A percentile compares a stretch with the other conserved stretches of the same genome.
These are phyloP conservation scores for Lentinula novae-zelandiae DNA, from an alignment of 1,284 basidiomycete species.

Conservation along the genomic window DNA sequence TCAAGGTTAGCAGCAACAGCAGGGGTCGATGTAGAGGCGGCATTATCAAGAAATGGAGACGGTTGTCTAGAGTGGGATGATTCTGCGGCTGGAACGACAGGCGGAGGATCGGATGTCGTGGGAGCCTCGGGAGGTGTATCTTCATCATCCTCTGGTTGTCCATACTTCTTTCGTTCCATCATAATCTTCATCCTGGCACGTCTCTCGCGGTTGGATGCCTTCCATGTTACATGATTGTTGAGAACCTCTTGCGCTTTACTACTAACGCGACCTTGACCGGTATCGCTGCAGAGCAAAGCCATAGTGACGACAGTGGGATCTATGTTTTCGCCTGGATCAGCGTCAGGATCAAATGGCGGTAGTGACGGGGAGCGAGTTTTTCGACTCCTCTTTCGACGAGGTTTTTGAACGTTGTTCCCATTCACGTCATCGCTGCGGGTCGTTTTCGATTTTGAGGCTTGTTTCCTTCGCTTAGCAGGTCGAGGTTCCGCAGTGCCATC, in stretches of 20 bases:
- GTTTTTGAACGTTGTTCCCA: conserved; percentile 8
- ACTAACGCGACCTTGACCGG: conserved; percentile 69
- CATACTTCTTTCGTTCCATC: conserved; percentile 73
- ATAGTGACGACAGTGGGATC: conserved; percentile 77
- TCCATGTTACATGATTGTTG: conserved; percentile 67
- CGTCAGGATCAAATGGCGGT: conserved; percentile 51
- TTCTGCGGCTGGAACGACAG: conserved; percentile 16
- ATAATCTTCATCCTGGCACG: conserved; percentile 53
- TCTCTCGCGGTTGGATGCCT: conserved; percentile 58
- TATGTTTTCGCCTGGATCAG: conserved; percentile 67
- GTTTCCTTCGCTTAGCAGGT: conserved; percentile 14
- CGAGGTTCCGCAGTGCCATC: conserved; percentile 15
- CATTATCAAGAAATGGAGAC: conserved; percentile 9
- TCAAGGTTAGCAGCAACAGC: conserved; percentile 28
- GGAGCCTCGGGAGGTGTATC: conserved; percentile 28
- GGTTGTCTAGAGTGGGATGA: conserved; percentile 18
- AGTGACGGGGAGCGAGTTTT: conserved; percentile 22
- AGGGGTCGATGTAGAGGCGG: conserved; percentile 14
- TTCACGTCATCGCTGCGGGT: conserved; percentile 8
- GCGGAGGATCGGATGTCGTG: conserved; percentile 8
- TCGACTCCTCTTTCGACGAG: conserved; percentile 1
- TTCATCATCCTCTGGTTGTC: conserved; percentile 42
- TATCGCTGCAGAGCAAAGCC: conserved; percentile 71
- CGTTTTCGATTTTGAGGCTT: not conserved
- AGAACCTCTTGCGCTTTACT: conserved; percentile 66